Percentiles rank a stretch among this genome's conserved stretches.
These are phyloP conservation scores for Stephanodiscus triporus DNA, from an alignment of 108 stramenopile species.

Conservation along the genomic window DNA sequence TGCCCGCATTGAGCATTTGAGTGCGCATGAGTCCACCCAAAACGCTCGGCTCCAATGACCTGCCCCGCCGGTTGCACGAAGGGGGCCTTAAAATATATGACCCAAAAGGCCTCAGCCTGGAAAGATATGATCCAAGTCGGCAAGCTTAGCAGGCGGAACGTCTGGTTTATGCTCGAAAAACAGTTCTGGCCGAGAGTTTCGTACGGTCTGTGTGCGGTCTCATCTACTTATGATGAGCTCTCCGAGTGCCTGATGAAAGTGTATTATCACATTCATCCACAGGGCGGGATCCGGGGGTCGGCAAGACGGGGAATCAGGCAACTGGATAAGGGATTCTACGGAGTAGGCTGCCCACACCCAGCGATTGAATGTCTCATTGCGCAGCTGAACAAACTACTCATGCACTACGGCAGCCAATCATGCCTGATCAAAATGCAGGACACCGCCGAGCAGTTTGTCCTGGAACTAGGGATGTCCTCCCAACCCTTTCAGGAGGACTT, in stretches of 20 bases:
- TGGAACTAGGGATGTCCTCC: slow-evolving; percentile 17
- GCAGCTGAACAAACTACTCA: slow-evolving; percentile 3
- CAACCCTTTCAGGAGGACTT: slow-evolving; percentile 11
- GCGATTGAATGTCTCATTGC: slow-evolving; percentile 11
- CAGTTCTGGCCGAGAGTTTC: slow-evolving; percentile 5
- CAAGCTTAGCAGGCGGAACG: neutral
- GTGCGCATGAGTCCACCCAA: neutral
- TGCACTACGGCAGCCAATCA: slow-evolving; percentile 13
- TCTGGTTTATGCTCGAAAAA: slow-evolving; percentile 9
- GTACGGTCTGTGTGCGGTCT: slow-evolving; percentile 3
- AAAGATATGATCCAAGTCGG: slow-evolving; percentile 1
- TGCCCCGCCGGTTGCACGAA: neutral
- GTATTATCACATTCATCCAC: neutral
- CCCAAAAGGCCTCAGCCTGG: neutral
- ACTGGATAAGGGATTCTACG: slow-evolving; percentile 10
- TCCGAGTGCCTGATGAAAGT: neutral
- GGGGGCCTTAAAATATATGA: neutral
- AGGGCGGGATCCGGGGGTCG: neutral
- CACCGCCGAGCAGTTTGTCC: neutral
- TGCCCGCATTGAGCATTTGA: neutral
- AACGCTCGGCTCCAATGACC: slow-evolving; percentile 7
- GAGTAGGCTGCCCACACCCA: slow-evolving; percentile 13
- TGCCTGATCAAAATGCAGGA: neutral
- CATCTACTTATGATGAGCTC: neutral
- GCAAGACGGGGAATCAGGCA: neutral